Evolutionary conservation across 225 moss, liverwort and hornwort species (phyloP), one percentile per base, ranked within the genome.

Genomic region (Bryoerythrophyllum caledonicum): DNA sequence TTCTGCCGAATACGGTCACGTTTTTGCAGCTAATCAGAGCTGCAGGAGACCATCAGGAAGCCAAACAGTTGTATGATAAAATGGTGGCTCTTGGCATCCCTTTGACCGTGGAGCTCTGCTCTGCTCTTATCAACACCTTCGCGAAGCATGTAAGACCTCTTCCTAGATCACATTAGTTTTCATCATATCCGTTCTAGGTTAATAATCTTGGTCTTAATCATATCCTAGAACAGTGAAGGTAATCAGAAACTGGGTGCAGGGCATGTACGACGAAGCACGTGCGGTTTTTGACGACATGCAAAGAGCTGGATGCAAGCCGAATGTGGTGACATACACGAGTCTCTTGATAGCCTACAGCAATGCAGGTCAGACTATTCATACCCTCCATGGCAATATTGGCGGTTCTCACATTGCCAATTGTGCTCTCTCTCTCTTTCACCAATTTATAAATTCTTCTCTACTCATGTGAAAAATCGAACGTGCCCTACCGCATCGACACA

Each of bases 271-370:
- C 37, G 86, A 85, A 75, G 93, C 99, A 40, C 85, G 86, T 57
- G 78, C 81, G 63, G 46, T 91, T 10, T 72, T 95, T 79, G 84
- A 71, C 44, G 86, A 74, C 30, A 93, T 99, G 95, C 84, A 75
- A 56, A 84, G 90, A 68, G 81, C 89, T 26, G 89, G 86, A 63
- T 93, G 90, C 77, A 72, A 75, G 21, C 93, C 99, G 68, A 91
- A 95, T 76, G 91, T 99, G 62, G 77, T 91, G 43, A 99, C 95
- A 7, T 95, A 93, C 62, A 93, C 99, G 27, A 86, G 90, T 68
- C 81, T 99, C 28, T 79, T 93, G 8, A 57, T 87, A 64, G 79
- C 88, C 41, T 93, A 95, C 79, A 86, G 81, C 58, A 80, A 82
- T 68, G 95, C 95, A 83, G 97, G 97, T 99, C 44, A 64, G 81